Percentiles rank a stretch among this genome's conserved stretches.
Conservation (phyloP, 805 yeast genomes). For the Myxozyma mucilagina region DNA sequence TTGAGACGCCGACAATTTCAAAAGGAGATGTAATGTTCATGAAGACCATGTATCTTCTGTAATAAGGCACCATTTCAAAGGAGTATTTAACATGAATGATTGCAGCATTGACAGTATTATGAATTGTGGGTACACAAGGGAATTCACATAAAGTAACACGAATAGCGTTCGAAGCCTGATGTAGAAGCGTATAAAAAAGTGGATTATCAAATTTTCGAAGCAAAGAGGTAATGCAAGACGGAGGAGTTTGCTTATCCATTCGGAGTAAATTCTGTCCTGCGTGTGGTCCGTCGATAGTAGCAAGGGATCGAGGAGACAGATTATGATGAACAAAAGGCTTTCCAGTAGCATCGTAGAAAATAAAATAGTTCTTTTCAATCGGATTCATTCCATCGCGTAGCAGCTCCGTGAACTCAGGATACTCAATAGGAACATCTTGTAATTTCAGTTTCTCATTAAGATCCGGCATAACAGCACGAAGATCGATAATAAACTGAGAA, state of each 20-base stretch:
- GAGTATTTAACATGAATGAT: constrained; percentile 22
- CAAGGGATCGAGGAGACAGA: neutral
- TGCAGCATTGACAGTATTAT: constrained; percentile 25
- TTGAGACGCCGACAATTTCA: constrained; percentile 20
- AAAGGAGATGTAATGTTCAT: constrained; percentile 29
- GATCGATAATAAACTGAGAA: constrained; percentile 19
- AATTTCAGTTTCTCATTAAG: constrained; percentile 10
- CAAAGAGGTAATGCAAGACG: constrained; percentile 5
- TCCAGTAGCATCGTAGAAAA: constrained; percentile 18
- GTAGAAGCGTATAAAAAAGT: neutral
- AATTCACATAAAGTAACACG: constrained; percentile 28
- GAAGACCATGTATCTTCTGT: constrained; percentile 17
- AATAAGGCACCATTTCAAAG: constrained; percentile 6
- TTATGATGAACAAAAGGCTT: constrained; percentile 17
- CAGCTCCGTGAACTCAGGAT: constrained; percentile 12
- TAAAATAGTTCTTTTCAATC: constrained; percentile 25
- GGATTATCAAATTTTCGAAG: neutral
- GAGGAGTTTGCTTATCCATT: constrained; percentile 8
- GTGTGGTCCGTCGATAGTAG: neutral
- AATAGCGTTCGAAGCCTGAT: constrained; percentile 26
- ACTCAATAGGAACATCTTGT: constrained; percentile 19
- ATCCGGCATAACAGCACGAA: constrained; percentile 21
- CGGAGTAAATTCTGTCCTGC: neutral
- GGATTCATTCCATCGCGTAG: constrained; percentile 1
- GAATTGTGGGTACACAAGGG: constrained; percentile 29